These are phyloP conservation scores for Phlebopus sp. DNA, from an alignment of 1,284 basidiomycete genomes.

Conservation along the genomic window DNA sequence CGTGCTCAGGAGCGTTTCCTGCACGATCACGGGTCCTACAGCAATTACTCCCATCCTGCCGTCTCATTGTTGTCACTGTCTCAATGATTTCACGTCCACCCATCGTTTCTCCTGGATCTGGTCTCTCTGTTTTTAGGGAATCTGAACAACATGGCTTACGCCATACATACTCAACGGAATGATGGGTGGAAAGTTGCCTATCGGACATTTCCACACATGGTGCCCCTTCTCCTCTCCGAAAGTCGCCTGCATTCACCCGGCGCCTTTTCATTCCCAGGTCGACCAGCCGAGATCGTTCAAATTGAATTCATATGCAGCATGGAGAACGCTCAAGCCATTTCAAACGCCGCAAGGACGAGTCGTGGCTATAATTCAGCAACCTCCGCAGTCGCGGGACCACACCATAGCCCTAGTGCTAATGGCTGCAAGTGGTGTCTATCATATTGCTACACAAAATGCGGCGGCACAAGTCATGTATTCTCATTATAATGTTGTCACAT, in stretches of 20 bases:
- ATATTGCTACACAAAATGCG: too few species aligned
- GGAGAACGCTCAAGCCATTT: background rate
- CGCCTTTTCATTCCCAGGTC: background rate
- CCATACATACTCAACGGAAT: background rate
- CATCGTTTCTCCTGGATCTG: background rate
- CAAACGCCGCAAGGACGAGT: background rate
- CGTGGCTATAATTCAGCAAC: background rate
- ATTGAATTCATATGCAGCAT: background rate
- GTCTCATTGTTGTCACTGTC: background rate
- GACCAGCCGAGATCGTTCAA: background rate
- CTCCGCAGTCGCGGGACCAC: background rate
- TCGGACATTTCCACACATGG: background rate
- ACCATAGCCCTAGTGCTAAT: background rate
- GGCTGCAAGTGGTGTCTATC: too few species aligned
- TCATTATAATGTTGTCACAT: too few species aligned
- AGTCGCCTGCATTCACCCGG: background rate
- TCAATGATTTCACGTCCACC: background rate
- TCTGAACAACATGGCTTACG: background rate
- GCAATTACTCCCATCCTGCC: slow-evolving; percentile 4
- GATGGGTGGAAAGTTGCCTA: background rate
- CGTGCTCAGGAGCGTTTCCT: slow-evolving; percentile 1
- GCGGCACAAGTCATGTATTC: too few species aligned
- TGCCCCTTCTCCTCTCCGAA: background rate
- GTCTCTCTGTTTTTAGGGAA: background rate
- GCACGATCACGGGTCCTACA: slow-evolving; percentile 11